Percentiles rank a stretch among this genome's conserved stretches.
Evolutionary conservation across 2,329 filamentous ascomycete species (phyloP).

Genomic region (Penicillium sp.): DNA sequence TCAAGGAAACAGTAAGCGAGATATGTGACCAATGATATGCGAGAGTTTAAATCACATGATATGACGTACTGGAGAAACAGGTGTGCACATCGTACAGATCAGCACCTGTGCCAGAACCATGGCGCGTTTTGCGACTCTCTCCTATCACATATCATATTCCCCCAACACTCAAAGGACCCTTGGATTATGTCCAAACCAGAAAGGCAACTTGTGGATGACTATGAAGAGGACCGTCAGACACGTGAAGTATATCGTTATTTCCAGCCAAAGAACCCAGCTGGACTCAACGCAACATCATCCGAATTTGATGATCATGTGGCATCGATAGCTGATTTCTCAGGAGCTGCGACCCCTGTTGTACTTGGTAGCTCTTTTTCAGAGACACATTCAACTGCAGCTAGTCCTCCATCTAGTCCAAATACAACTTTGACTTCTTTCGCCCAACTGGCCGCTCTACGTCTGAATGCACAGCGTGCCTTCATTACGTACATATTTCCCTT

Average conservation of each 20-base stretch:
- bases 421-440: conserved; percentile 18
- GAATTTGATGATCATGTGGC: conserved; percentile 1
- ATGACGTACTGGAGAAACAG: too few relatives aligned
- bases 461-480: conserved; percentile 14
- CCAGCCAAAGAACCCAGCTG: conserved; percentile 11
- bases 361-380: not conserved
- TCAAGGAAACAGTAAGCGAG: too few relatives aligned
- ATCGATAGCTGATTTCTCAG: not conserved
- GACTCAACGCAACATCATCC: conserved; percentile 4
- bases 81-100: too few relatives aligned
- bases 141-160: not conserved
- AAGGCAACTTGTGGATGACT: not conserved
- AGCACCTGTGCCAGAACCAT: too few relatives aligned
- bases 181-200: not conserved
- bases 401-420: conserved; percentile 8
- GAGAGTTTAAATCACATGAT: too few relatives aligned
- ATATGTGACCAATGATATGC: too few relatives aligned
- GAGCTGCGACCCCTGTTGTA: not conserved
- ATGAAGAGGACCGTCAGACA: conserved; percentile 14
- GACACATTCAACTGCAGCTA: not conserved
- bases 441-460: conserved; percentile 14
- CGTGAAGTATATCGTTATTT: conserved; percentile 22
- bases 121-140: not conserved
- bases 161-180: not conserved
- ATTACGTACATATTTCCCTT: conserved; percentile 12